phyloP scores from a whole-genome alignment of 2,329 filamentous ascomycete genomes.

The Pyrenochaeta sp. region DNA sequence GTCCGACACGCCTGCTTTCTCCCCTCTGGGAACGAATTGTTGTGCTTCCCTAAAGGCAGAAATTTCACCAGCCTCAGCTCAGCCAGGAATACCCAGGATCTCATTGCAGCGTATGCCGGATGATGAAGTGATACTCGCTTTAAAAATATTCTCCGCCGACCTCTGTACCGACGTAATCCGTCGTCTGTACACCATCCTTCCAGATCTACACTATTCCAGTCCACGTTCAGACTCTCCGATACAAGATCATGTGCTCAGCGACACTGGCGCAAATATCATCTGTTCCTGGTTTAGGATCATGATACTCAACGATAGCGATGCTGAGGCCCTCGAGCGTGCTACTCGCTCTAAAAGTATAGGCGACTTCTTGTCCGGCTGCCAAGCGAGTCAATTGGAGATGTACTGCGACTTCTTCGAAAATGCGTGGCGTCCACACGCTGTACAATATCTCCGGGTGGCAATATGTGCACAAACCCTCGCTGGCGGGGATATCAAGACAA shows the following conservation, averaged over 20 bases:
- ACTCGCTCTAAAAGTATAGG: conserved; percentile 32
- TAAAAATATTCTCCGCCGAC: conserved; percentile 27
- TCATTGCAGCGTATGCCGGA: conserved; percentile 22
- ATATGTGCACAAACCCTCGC: conserved; percentile 38
- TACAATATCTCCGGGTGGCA: conserved; percentile 37
- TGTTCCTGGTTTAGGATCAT: conserved; percentile 42
- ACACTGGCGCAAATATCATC: conserved; percentile 34
- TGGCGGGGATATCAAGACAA: conserved; percentile 35
- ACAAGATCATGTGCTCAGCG: background rate
- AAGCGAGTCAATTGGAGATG: conserved; percentile 35
- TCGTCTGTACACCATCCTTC: conserved; percentile 15
- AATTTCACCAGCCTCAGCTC: conserved; percentile 18
- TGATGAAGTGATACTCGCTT: conserved; percentile 24
- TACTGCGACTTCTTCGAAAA: conserved; percentile 44
- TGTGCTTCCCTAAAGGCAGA: conserved; percentile 15
- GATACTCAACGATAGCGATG: conserved; percentile 40
- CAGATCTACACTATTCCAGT: conserved; percentile 19
- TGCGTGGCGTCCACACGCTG: conserved; percentile 38
- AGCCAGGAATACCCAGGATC: conserved; percentile 20
- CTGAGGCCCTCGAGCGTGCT: conserved; percentile 28
- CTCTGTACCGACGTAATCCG: conserved; percentile 20
- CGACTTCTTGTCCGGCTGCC: conserved; percentile 31
- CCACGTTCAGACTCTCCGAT: background rate
- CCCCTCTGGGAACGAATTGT: conserved; percentile 4
- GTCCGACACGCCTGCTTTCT: conserved; percentile 14